A percentile compares a stretch with the other conserved stretches of the same genome.
These are phyloP conservation scores for Phialocephala sp. DNA, from an alignment of 2,329 filamentous ascomycete genomes.

Conservation along the genomic window DNA sequence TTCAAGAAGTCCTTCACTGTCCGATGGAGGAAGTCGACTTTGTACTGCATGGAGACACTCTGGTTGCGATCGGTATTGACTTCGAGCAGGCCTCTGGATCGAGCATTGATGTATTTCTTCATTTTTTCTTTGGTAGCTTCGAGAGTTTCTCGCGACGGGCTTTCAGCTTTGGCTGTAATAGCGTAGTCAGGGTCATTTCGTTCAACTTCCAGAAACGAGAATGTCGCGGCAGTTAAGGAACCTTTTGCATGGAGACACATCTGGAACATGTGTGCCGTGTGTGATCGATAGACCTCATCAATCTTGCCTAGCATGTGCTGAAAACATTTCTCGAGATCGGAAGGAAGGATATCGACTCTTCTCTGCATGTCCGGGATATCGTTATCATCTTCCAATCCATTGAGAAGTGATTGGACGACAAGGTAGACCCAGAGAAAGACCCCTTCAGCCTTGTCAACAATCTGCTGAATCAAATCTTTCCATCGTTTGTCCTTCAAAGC, in stretches of 20 bases:
- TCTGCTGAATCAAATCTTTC: constrained; percentile 26
- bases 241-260: neutral
- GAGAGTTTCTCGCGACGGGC: neutral
- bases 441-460: constrained; percentile 36
- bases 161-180: neutral
- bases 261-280: neutral
- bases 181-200: neutral
- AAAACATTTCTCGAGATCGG: neutral
- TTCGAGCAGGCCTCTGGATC: neutral
- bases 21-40: neutral
- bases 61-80: neutral
- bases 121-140: neutral
- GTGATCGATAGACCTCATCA: constrained; percentile 1
- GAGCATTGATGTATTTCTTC: neutral
- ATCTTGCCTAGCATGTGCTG: neutral
- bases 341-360: neutral
- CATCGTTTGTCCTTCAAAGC: constrained; percentile 26
- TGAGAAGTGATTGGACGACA: constrained; percentile 35
- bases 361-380: neutral
- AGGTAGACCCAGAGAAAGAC: constrained; percentile 44
- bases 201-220: neutral
- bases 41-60: neutral
- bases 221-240: neutral
- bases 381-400: constrained; percentile 11
- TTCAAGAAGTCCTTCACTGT: neutral